Base-by-base conservation (phyloP, 1,139 yeast species). In the Kodamaea arcana region DNA sequence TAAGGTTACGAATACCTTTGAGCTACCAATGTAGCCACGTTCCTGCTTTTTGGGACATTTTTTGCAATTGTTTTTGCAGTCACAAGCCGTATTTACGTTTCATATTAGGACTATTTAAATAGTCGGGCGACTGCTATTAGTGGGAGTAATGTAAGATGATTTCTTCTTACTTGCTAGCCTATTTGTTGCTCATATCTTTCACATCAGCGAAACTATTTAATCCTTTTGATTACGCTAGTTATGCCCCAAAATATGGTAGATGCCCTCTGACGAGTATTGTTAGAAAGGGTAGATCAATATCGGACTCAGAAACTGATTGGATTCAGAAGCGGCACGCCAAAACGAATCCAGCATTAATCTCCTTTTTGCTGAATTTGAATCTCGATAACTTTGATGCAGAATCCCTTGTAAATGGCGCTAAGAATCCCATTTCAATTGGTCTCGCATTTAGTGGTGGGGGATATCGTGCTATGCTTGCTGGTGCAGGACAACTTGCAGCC, bases 371-470 rank as follows among this genome's bases (percentile, higher is more conserved):
- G n/a, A 41, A 39, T 1, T 46, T 51, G 4, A 40, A 37, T 13
- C 31, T 51, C 27, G 31, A 37, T 1, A 48, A 46, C 25, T 51
- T 51, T 24, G 45, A 50, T 30, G 54, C 47, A 2, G 37, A 40
- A 4, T 9, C 22, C 3, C 50, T 48, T 23, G 32, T 52, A 26
- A 22, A 16, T 11, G 29, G 34, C 14, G 34, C 58, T 8, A 43
- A 53, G 41, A 38, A 56, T 27, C 60, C 72, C 21, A 66, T 74
- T 35, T 68, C 61, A 32, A 69, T 86, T 35, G 95, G 81, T 6
- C 50, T 87, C 14, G 88, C 95, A 3, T 83, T 85, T 51, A 79
- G 92, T 4, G 97, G 97, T 27, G 97, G 97, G 50, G 95, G 96
- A 3, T 87, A 85, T 60, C 73, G 97, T 40, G 95, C 96, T 33